phyloP scores from a whole-genome alignment of 208 protist genomes.

The Acanthamoeba rhysodes region DNA sequence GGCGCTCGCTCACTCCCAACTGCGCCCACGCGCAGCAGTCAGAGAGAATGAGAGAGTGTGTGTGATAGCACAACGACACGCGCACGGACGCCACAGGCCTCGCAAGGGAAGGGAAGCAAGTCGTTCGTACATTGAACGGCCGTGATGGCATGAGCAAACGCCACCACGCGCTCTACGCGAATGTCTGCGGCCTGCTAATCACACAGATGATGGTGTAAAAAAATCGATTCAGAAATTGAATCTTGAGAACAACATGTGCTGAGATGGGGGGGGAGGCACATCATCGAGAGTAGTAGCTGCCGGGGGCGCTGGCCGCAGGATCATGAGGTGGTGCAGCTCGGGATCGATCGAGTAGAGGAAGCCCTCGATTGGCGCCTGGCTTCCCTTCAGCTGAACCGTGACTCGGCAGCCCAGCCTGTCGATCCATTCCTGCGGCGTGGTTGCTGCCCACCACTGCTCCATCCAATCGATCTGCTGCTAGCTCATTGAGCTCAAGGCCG shows the following conservation, averaged over 20 bases:
- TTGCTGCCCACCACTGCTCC: not conserved
- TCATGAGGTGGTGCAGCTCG: constrained; percentile 43
- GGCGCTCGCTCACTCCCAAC: constrained; percentile 11
- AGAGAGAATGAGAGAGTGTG: not conserved
- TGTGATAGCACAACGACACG: not conserved
- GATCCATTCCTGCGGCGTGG: not conserved
- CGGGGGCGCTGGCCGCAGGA: not conserved
- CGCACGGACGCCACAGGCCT: not conserved
- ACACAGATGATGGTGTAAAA: not conserved
- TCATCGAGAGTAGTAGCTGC: not conserved
- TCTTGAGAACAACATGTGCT: not conserved
- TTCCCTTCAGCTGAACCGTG: not conserved
- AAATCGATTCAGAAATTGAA: too few species aligned
- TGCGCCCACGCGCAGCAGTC: not conserved
- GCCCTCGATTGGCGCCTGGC: not conserved
- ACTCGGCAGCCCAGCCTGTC: not conserved
- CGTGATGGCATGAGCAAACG: not conserved
- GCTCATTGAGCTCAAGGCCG: too few species aligned
- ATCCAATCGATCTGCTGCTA: too few species aligned
- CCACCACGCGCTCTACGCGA: not conserved
- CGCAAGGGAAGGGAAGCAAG: not conserved
- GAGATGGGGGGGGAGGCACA: not conserved
- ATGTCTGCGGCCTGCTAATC: not conserved
- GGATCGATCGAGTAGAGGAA: constrained; percentile 1
- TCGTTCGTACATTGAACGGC: not conserved